Base-by-base conservation (phyloP, 192 early-diverging fungal species). In the Funneliformis geosporum region DNA sequence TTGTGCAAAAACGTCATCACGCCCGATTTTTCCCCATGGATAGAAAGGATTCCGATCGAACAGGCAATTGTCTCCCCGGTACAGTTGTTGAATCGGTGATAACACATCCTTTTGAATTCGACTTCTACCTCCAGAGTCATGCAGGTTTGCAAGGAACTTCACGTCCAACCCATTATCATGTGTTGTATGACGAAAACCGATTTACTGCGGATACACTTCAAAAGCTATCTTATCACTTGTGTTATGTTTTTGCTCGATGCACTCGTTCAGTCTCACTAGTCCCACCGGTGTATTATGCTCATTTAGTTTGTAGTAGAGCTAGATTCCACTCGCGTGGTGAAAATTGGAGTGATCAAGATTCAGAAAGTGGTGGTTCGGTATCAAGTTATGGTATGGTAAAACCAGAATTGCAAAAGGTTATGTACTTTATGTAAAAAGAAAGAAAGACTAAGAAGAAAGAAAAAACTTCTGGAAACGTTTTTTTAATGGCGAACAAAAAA, bases 101-200 rank as follows among this genome's bases (percentile, higher is more conserved):
- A 77, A 90, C 88, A 9, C 93, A 95, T 80, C 95, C 95, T 5
- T 83, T 83, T 42, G 87, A 92, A 70, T 92, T 89, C 83, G 92
- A 97, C 82, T 97, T 97, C 82, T 55, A 55, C 18, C 50, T 55
- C 18, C 50, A 55, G 18, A 55, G 50, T 21, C 50, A 55, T 55
- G 83, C 91, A 0, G 95, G 95, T 25, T 87, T 98, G 60, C 96
- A 97, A 82, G 96, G 96, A 50, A 96, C 50, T 0, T 96, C 95
- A 43, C 92, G 95, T 50, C 95, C 96, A 0, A 94, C 94, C 0
- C 91, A 95, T 84, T 98, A 98, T 89, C 91, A 92, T 64, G 94
- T 96, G 2, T 83, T 98, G 66, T 83, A 91, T 77, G 94, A 55
- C 16, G 16, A 55, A n/a, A 55, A 55, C 18, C 16, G 50, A n/a